Base-by-base conservation (phyloP, 495 filamentous ascomycete species). In the Aspergillus sparsus region DNA sequence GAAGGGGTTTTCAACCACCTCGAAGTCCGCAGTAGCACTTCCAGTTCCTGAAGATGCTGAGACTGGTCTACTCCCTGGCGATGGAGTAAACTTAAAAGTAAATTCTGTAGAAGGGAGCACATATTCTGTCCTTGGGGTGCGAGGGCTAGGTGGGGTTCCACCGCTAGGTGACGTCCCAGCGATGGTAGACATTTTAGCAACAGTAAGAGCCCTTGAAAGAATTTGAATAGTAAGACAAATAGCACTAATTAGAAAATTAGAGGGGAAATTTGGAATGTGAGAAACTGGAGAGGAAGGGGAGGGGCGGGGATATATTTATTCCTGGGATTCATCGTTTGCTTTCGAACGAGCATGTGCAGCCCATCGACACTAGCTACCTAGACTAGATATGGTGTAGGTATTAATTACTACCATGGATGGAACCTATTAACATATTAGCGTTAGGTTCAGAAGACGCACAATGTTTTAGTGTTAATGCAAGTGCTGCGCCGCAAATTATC, bases 21-120 rank as follows among this genome's bases (percentile, higher is more conserved):
- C 44, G 44, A 15, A 39, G 5, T 32, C n/a, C 3, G n/a, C 13
- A 35, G 1, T 34, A 1, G 55, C n/a, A 21, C 13, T 27, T 16
- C 39, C 42, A 11, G 5, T 27, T n/a, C 27, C 3, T 3, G 1
- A 35, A 36, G 16, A 8, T 6, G 31, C 27, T 27, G 44, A 33
- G 10, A 21, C 15, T 11, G 13, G 9, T 21, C 44, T 49, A 49
- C n/a, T 15, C 13, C 32, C 16, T 9, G 45, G 27, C 6, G 46
- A 57, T 12, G 33, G 44, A 13, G 39, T 47, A 16, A 54, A 54
- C 33, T 44, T 27, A n/a, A 55, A 57, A 8, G 44, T 39, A 49
- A 57, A 49, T 10, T 33, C 45, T 7, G 42, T 46, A 3, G 42
- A 46, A 13, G 42, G 42, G 15, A 46, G 6, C 12, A 5, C 15